Conservation (phyloP, 176 grass and related monocot species). For the Eremochloa ophiuroides region DNA sequence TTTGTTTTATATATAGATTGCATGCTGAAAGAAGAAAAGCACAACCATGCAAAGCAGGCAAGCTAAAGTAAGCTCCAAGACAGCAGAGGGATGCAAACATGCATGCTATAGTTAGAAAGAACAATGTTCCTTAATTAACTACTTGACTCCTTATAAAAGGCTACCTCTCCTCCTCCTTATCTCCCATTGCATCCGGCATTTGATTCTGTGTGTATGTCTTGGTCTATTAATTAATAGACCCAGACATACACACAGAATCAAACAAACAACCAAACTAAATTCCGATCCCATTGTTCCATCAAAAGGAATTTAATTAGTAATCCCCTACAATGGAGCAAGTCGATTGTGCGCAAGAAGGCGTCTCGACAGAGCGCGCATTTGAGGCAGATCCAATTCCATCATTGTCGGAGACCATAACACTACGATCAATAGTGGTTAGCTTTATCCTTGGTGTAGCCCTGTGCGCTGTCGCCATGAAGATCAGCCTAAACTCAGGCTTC, state of each 20-base stretch:
- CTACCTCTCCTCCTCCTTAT: not conserved
- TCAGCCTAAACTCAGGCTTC: constrained; percentile 34
- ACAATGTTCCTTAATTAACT: not conserved
- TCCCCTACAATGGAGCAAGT: constrained; percentile 12
- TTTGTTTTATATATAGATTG: no score
- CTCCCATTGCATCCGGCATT: not conserved
- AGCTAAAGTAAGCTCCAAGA: not conserved
- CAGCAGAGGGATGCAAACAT: not conserved
- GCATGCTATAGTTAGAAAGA: not conserved
- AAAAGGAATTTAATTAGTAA: not conserved
- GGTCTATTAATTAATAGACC: constrained; percentile 14
- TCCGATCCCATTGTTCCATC: not conserved
- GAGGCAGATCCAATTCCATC: constrained; percentile 34
- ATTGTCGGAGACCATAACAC: not conserved
- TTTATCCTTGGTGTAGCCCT: constrained; percentile 6
- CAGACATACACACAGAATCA: constrained; percentile 16
- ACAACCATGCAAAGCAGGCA: not conserved
- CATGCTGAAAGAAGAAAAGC: not conserved
- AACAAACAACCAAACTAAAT: not conserved
- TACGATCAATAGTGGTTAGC: constrained; percentile 14
- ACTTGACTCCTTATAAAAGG: constrained; percentile 1
- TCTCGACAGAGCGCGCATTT: constrained; percentile 26
- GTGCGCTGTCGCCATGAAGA: constrained; percentile 30
- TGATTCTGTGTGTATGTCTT: constrained; percentile 27
- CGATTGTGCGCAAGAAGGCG: not conserved